Evolutionary conservation across 495 filamentous ascomycete genomes (phyloP), one percentile per base, ranked within the genome.

Genomic region (Hypoxylon subgilvum): DNA sequence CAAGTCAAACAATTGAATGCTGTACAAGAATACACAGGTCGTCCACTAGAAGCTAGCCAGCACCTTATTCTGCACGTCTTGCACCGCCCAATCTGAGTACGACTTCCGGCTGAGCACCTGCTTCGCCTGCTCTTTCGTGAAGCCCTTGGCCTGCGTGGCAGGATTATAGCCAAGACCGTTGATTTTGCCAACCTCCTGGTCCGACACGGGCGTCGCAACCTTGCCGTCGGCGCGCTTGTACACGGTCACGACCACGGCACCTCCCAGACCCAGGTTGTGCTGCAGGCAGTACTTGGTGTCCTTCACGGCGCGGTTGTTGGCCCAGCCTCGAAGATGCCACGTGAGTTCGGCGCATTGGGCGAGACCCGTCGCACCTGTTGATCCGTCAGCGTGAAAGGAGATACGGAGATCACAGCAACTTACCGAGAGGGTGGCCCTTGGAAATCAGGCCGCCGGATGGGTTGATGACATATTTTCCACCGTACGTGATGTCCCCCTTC

Each of bases 311-410:
- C 94, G 80, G 74, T 98, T 97, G 66, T 92, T 96, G 8, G 93
- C 94, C 94, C 94, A 97, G 2, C 94, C 94, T 39, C 94, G 79
- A 67, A 98, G 77, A 60, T 98, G 94, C 94, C 94, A 98, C 17
- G 95, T 90, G 32, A 98, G 73, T 75, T 98, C 94, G 1, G 94
- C 91, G 66, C 92, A 96, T 74, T 98, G 94, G 10, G 94, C 94
- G 34, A 98, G 76, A 27, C 94, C 94, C 0, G 89, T 94, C 0
- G 94, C 94, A 4, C 94, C 94, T n/a, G n/a, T n/a, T n/a, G n/a
- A n/a, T n/a, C n/a, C n/a, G n/a, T n/a, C n/a, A n/a, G n/a, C n/a
- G n/a, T n/a, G n/a, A n/a, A n/a, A n/a, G n/a, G n/a, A n/a, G n/a
- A n/a, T n/a, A n/a, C n/a, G n/a, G n/a, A n/a, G n/a, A n/a, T n/a